These are phyloP conservation scores for Aspergillus coremiiformis DNA, from an alignment of 495 filamentous ascomycete species.

Conservation along the genomic window DNA sequence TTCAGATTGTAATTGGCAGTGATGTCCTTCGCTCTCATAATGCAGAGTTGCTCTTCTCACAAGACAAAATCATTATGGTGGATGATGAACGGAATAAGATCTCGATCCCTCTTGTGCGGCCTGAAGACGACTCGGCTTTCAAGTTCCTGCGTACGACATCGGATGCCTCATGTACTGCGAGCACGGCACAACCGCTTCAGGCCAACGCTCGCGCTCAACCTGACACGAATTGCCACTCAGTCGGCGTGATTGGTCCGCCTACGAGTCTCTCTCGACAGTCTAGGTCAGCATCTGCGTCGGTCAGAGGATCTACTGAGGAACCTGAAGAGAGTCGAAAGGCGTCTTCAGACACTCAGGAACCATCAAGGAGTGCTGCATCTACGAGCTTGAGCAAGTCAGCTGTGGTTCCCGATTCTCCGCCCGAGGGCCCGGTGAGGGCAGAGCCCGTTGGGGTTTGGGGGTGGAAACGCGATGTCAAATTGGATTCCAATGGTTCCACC, in stretches of 20 bases:
- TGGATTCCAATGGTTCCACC: slow-evolving; percentile 34
- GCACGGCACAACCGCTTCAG: background rate
- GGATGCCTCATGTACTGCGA: slow-evolving; percentile 26
- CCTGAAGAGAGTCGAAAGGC: slow-evolving; percentile 34
- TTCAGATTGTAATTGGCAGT: slow-evolving; percentile 80
- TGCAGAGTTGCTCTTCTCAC: slow-evolving; percentile 87
- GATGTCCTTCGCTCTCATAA: slow-evolving; percentile 80
- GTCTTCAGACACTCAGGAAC: slow-evolving; percentile 8
- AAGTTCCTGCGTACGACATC: slow-evolving; percentile 58
- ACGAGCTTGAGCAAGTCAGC: slow-evolving; percentile 16
- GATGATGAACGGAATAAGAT: slow-evolving; percentile 82
- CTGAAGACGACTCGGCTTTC: slow-evolving; percentile 79
- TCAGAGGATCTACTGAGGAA: slow-evolving; percentile 24
- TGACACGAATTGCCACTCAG: slow-evolving; percentile 16
- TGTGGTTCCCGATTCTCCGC: slow-evolving; percentile 21
- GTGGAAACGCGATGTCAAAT: slow-evolving; percentile 56
- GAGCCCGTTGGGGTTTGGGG: slow-evolving; percentile 52
- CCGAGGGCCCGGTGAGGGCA: slow-evolving; percentile 33
- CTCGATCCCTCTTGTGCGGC: slow-evolving; percentile 86
- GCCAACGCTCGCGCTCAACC: background rate
- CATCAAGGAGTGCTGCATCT: slow-evolving; percentile 21
- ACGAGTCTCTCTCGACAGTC: slow-evolving; percentile 9
- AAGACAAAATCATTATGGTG: slow-evolving; percentile 77
- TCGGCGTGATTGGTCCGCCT: slow-evolving; percentile 28
- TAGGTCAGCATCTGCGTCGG: slow-evolving; percentile 18